Evolutionary conservation across 2,329 filamentous ascomycete species (phyloP), one percentile per base, ranked within the genome.

Genomic region (Penicillium griseofulvum): DNA sequence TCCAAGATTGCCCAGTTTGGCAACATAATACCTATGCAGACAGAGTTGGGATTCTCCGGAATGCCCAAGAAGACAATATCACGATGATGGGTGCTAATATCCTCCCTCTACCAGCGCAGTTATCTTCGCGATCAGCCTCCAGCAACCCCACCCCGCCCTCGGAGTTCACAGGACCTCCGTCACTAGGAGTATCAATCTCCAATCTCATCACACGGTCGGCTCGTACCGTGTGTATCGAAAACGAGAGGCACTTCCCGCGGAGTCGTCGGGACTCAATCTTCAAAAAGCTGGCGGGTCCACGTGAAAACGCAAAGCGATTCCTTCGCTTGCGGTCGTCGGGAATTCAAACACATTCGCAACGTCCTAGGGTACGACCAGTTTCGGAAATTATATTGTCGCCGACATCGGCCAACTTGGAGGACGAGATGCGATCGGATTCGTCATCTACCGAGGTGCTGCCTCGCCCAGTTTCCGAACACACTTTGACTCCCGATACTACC

Each of bases 261-360:
- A 59, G 48, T 55, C 66, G 62, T 37, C 64, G 70, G 47, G 56
- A 47, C 46, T 68, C 68, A 14, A 61, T 74, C 38, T 57, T 74
- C 29, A 66, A 58, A 68, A 78, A 75, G 62, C 71, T 79, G 71
- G 75, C 76, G 68, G 69, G 72, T 54, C 69, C 76, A 69, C 74
- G 75, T 57, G 75, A 78, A 60, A 74, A 76, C 70, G 76, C 75
- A 62, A 78, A 79, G 68, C 71, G 74, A 54, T 68, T 79, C 63
- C 70, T 78, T 64, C 74, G 75, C 65, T 62, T 78, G 57, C 70
- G 70, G 44, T 65, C 70, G 28, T 68, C 74, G 37, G 61, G 65
- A 43, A 33, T 68, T 41, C 60, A 62, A 47, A 50, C 65, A 44
- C 57, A 67, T 55, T 67, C 65, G 29, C 62, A 45, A 48, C 56